phyloP scores from a whole-genome alignment of 352 stramenopile species.

The Aphanomyces invadans region DNA sequence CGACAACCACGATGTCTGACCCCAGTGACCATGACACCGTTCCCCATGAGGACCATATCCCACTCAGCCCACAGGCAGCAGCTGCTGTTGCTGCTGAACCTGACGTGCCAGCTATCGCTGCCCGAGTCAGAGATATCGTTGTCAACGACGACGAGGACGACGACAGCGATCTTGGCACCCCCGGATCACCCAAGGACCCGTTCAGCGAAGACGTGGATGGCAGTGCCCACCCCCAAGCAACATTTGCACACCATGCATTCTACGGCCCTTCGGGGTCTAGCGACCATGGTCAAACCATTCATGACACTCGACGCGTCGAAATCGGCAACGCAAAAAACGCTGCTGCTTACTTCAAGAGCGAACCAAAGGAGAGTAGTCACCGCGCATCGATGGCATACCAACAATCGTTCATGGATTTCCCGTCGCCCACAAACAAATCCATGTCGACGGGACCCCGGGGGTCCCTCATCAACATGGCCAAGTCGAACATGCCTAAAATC shows the following conservation, averaged over 20 bases:
- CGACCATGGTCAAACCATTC: not conserved
- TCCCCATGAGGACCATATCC: not conserved
- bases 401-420: conserved; percentile 16
- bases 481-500: conserved; percentile 17
- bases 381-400: conserved; percentile 13
- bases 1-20: not conserved
- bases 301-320: conserved; percentile 15
- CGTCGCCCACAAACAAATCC: conserved; percentile 11
- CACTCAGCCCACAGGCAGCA: not conserved
- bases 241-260: conserved; percentile 17
- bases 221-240: not conserved
- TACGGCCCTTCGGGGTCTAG: not conserved
- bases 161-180: conserved; percentile 11
- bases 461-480: conserved; percentile 18
- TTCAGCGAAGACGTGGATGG: conserved; percentile 4
- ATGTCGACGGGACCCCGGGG: not conserved
- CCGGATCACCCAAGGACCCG: conserved; percentile 11
- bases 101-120: not conserved
- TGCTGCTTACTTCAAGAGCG: conserved; percentile 16
- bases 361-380: not conserved
- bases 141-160: conserved; percentile 16
- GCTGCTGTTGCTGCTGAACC: not conserved
- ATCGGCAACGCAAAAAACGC: not conserved
- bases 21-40: not conserved
- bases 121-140: not conserved